These are phyloP conservation scores for Fusarium concolor DNA, from an alignment of 2,329 filamentous ascomycete species.

Conservation along the genomic window DNA sequence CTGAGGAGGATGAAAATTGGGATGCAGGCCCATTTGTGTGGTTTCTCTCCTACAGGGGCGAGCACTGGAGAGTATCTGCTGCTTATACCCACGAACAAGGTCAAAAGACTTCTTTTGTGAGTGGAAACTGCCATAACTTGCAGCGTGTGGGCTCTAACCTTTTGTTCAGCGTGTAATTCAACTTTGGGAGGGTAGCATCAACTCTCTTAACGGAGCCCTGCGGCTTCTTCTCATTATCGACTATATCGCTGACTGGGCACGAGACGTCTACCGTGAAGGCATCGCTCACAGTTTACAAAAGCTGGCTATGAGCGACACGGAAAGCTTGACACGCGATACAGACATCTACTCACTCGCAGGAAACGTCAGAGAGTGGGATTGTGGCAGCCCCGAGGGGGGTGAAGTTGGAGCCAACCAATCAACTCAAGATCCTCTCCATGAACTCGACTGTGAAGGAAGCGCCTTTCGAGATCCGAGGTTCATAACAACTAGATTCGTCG, in stretches of 20 bases:
- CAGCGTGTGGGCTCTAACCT: too few relatives aligned
- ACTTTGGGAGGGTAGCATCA: not conserved
- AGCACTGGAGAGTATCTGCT: not conserved
- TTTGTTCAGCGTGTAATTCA: not conserved
- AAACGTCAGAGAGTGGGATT: not conserved
- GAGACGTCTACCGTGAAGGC: not conserved
- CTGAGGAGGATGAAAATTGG: not conserved
- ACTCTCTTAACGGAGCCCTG: rapidly evolving
- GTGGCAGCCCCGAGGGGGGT: not conserved
- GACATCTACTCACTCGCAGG: not conserved
- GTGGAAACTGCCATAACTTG: too few relatives aligned
- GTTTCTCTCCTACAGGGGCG: not conserved
- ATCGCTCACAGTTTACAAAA: not conserved
- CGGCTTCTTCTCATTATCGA: not conserved
- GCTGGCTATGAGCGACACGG: not conserved
- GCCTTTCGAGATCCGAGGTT: not conserved
- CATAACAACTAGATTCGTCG: not conserved
- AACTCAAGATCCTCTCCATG: not conserved
- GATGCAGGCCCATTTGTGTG: not conserved
- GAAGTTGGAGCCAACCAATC: not conserved
- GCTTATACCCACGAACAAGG: not conserved
- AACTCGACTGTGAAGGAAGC: not conserved
- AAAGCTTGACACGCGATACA: not conserved
- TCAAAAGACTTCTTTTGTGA: too few relatives aligned
- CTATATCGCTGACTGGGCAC: not conserved